phyloP scores from a whole-genome alignment of 176 grass and related monocot species.

The Carex parvula region DNA sequence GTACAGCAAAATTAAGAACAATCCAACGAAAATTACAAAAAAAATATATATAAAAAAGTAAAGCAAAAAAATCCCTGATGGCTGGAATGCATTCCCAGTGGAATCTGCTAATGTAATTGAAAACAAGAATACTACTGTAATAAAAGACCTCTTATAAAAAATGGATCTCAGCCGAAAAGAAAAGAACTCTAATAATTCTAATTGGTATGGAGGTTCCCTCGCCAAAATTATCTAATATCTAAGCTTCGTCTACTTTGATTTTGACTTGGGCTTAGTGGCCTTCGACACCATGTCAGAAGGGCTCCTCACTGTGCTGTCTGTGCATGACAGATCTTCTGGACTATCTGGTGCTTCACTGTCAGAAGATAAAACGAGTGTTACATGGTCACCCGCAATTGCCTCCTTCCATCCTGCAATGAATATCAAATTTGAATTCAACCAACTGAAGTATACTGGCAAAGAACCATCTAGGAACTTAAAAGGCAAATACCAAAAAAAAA shows the following conservation, averaged over 20 bases:
- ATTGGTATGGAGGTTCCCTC: constrained; percentile 1
- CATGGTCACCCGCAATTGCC: constrained; percentile 52
- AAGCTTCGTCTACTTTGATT: constrained; percentile 5
- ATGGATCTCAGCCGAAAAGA: constrained; percentile 15
- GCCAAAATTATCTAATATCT: background rate
- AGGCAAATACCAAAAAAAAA: background rate
- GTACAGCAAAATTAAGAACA: background rate
- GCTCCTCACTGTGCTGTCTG: background rate
- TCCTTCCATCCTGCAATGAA: constrained; percentile 71
- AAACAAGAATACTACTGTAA: constrained; percentile 9
- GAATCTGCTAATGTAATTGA: constrained; percentile 1
- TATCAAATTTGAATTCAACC: background rate
- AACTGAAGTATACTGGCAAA: background rate
- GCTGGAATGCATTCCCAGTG: background rate
- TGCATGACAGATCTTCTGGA: background rate
- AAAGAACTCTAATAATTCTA: background rate
- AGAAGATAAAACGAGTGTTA: constrained; percentile 48
- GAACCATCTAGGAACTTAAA: constrained; percentile 1
- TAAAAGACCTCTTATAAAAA: constrained; percentile 20
- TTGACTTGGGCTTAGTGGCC: constrained; percentile 24
- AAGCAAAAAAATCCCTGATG: background rate
- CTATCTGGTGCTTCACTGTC: constrained; percentile 29
- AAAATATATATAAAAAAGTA: background rate
- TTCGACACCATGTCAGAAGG: background rate
- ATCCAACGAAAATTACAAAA: background rate